These are phyloP conservation scores for Neospermospora avenae DNA, from an alignment of 2,329 filamentous ascomycete species.

Conservation along the genomic window DNA sequence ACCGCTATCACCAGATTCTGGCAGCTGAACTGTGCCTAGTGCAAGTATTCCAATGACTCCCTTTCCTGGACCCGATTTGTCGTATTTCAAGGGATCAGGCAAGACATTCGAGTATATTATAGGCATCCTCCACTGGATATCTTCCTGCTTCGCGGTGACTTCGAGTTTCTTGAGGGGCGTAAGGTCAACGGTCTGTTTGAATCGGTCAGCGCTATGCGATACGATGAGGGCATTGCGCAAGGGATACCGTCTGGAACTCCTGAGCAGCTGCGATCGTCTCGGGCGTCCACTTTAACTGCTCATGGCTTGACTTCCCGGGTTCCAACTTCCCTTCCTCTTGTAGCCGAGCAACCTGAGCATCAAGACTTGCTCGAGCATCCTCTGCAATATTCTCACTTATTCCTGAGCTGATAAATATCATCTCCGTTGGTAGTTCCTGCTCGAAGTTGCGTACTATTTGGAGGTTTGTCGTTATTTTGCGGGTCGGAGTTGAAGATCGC, in stretches of 20 bases:
- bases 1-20: background rate
- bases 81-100: background rate
- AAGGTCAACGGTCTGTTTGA: background rate
- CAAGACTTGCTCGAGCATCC: background rate
- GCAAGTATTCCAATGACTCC: background rate
- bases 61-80: background rate
- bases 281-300: background rate
- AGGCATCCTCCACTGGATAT: background rate
- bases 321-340: background rate
- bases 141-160: background rate
- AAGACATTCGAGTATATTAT: background rate
- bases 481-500: background rate
- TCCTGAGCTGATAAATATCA: slow-evolving; percentile 1
- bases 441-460: background rate
- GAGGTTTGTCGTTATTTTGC: background rate
- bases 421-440: background rate
- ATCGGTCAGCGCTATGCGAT: background rate
- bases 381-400: background rate
- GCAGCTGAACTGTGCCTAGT: background rate
- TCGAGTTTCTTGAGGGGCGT: background rate
- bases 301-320: background rate
- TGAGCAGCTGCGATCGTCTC: background rate
- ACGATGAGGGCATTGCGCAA: too few relatives aligned
- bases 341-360: background rate
- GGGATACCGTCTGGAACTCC: background rate